phyloP scores from a whole-genome alignment of 257 asterid species.

The Cruciata laevipes region DNA sequence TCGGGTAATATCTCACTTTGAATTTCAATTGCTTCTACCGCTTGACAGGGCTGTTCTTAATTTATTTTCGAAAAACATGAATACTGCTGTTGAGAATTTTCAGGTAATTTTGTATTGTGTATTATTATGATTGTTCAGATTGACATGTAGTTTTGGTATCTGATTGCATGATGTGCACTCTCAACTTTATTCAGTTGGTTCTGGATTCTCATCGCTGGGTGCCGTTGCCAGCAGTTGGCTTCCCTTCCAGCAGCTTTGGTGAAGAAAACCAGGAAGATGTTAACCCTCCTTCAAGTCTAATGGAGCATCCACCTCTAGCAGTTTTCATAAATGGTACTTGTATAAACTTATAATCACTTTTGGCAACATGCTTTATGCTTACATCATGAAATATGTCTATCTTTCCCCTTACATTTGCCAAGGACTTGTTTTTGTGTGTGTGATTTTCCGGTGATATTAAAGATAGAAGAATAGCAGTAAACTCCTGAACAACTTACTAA shows the following conservation, averaged over 20 bases:
- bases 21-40: constrained; percentile 12
- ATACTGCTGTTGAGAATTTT: constrained; percentile 81
- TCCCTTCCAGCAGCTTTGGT: constrained; percentile 63
- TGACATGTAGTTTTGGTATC: constrained; percentile 9
- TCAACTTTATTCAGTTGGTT: constrained; percentile 57
- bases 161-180: constrained; percentile 15
- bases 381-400: neutral
- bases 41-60: constrained; percentile 79
- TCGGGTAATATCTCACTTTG: constrained; percentile 17
- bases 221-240: constrained; percentile 85
- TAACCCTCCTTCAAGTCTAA: constrained; percentile 77
- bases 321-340: constrained; percentile 66
- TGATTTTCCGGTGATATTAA: neutral
- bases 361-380: neutral
- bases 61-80: constrained; percentile 82
- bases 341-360: neutral
- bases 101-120: constrained; percentile 45
- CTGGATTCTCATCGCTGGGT: constrained; percentile 78
- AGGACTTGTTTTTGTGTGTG: neutral
- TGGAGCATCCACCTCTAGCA: constrained; percentile 99
- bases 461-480: neutral
- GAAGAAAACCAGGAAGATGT: constrained; percentile 79
- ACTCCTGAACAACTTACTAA: neutral
- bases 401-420: neutral
- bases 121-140: neutral